A percentile compares a stretch with the other conserved stretches of the same genome.
These are phyloP conservation scores for Globisporangium camurandrum DNA, from an alignment of 352 stramenopile species.

Conservation along the genomic window DNA sequence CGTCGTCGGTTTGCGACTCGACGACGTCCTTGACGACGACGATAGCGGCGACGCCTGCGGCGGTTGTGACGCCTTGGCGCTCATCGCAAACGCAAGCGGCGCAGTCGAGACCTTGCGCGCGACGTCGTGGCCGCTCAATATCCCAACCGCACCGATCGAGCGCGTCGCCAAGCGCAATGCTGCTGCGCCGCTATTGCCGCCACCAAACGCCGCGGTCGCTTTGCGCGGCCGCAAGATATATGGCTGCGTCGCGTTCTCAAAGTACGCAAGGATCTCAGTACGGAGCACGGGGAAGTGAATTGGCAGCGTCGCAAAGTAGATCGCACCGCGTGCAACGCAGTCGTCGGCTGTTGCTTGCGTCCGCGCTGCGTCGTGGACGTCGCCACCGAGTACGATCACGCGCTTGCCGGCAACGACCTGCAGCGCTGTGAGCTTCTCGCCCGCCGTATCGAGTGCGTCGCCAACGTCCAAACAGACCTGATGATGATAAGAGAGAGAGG, in stretches of 20 bases:
- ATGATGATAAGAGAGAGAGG: no score
- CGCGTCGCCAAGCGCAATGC: conserved; percentile 17
- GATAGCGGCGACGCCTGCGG: not conserved
- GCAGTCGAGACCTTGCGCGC: conserved; percentile 28
- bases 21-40: no score
- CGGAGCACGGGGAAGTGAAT: conserved; percentile 54
- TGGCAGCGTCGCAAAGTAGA: conserved; percentile 56
- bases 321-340: conserved; percentile 35
- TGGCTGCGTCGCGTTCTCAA: conserved; percentile 42
- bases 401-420: conserved; percentile 27
- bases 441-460: conserved; percentile 29
- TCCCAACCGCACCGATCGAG: conserved; percentile 32
- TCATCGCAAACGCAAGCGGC: conserved; percentile 24
- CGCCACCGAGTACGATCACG: conserved; percentile 56
- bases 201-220: not conserved
- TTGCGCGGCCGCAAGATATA: conserved; percentile 57
- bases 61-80: conserved; percentile 8
- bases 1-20: conserved; percentile 24
- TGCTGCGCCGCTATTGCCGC: conserved; percentile 13
- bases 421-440: conserved; percentile 31
- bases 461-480: conserved; percentile 67
- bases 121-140: conserved; percentile 30
- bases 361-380: conserved; percentile 20
- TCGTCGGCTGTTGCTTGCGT: conserved; percentile 26
- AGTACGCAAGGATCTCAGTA: conserved; percentile 39